phyloP scores from a whole-genome alignment of 225 moss, liverwort and hornwort species.

The Pseudisothecium myosuroides region DNA sequence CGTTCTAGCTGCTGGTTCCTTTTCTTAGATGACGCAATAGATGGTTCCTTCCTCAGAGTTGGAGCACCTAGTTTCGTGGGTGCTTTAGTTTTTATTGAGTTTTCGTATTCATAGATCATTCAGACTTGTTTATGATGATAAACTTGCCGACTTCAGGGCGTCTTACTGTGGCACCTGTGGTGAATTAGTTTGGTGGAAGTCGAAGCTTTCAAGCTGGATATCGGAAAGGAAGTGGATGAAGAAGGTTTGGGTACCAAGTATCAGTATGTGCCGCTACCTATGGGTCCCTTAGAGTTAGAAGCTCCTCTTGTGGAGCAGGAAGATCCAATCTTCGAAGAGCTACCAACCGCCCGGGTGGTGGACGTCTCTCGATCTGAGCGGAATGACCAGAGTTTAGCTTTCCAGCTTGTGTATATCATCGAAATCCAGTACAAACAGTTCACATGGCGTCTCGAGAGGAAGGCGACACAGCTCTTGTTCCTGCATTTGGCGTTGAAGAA shows the following conservation, averaged over 20 bases:
- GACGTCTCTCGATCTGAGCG: slow-evolving; percentile 35
- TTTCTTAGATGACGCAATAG: background rate
- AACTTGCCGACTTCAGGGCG: background rate
- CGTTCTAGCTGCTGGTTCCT: background rate
- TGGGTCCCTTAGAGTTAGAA: slow-evolving; percentile 16
- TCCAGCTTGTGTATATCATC: slow-evolving; percentile 38
- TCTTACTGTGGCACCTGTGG: background rate
- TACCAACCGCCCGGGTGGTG: slow-evolving; percentile 28
- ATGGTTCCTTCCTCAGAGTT: background rate
- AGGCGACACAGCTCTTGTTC: slow-evolving; percentile 35
- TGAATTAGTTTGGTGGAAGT: background rate
- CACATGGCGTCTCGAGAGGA: slow-evolving; percentile 36
- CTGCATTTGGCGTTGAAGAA: slow-evolving; percentile 36
- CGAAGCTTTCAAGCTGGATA: slow-evolving; percentile 18
- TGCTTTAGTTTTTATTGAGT: background rate
- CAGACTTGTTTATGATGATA: background rate
- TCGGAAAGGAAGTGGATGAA: slow-evolving; percentile 17
- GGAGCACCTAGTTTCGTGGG: background rate
- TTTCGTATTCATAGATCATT: background rate
- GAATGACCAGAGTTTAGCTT: slow-evolving; percentile 34
- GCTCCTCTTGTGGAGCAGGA: background rate
- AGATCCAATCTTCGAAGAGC: slow-evolving; percentile 26
- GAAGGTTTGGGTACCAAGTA: slow-evolving; percentile 25
- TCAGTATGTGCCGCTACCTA: slow-evolving; percentile 34
- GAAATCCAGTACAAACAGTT: slow-evolving; percentile 31